Conservation (phyloP, 1,139 yeast species). For the Candida smagusa region DNA sequence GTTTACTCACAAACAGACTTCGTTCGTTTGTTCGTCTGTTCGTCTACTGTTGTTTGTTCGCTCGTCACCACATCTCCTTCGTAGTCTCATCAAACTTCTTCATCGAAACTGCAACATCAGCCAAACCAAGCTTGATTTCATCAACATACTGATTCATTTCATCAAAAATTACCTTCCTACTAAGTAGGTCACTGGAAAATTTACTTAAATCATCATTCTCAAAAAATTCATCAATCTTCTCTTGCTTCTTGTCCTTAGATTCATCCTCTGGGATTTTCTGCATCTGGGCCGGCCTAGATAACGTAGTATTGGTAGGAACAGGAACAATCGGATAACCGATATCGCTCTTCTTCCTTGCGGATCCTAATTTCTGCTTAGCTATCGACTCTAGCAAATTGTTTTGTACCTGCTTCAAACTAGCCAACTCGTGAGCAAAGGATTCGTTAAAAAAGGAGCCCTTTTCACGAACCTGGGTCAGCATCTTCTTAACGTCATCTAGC, state of each 20-base stretch:
- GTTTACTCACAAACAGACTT: no score
- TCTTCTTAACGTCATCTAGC: slow-evolving; percentile 70
- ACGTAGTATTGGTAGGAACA: background rate
- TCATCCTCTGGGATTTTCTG: slow-evolving; percentile 5
- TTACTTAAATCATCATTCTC: slow-evolving; percentile 12
- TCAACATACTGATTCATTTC: slow-evolving; percentile 37
- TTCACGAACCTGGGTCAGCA: slow-evolving; percentile 54
- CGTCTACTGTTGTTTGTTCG: no score
- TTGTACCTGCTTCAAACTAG: slow-evolving; percentile 58
- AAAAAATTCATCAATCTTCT: slow-evolving; percentile 19
- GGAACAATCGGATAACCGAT: background rate
- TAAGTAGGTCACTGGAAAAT: slow-evolving; percentile 11
- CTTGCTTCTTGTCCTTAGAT: slow-evolving; percentile 9
- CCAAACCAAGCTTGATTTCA: slow-evolving; percentile 32
- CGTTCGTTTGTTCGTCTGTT: no score
- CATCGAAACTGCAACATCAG: slow-evolving; percentile 38
- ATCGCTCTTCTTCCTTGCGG: slow-evolving; percentile 3
- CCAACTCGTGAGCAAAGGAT: slow-evolving; percentile 55
- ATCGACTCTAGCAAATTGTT: slow-evolving; percentile 56
- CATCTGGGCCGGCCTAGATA: background rate
- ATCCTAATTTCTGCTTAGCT: slow-evolving; percentile 34
- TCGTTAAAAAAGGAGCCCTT: slow-evolving; percentile 62
- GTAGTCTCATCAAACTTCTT: slow-evolving; percentile 39
- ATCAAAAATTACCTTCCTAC: slow-evolving; percentile 34
- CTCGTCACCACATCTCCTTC: slow-evolving; percentile 36